Percentiles rank a stretch among this genome's conserved stretches.
phyloP scores from a whole-genome alignment of 202 grass and related monocot species.

The Dendrocalamus latiflorus region DNA sequence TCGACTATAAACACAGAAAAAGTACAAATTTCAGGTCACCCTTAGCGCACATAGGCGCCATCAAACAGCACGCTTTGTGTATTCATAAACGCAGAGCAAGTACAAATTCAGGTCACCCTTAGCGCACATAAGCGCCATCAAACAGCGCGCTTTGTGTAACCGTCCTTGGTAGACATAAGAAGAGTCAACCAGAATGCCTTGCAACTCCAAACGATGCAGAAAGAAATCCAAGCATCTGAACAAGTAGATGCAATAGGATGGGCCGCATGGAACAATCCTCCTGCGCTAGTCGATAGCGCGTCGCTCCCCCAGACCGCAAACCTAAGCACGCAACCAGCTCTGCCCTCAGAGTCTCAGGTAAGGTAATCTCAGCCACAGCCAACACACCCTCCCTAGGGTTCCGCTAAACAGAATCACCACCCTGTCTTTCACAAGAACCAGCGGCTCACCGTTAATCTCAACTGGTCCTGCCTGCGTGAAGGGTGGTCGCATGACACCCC shows the following conservation, averaged over 20 bases:
- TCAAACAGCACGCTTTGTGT: not conserved
- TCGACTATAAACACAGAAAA: not conserved
- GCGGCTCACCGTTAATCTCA: too few relatives aligned
- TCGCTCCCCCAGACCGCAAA: not conserved
- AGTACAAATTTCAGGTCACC: not conserved
- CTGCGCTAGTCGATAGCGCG: not conserved
- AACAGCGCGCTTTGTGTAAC: too few relatives aligned
- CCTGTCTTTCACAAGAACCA: too few relatives aligned
- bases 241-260: too few relatives aligned
- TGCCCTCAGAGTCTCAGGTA: not conserved
- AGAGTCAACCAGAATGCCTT: not conserved
- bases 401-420: too few relatives aligned
- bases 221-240: not conserved
- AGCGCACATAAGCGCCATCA: too few relatives aligned
- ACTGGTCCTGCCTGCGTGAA: too few relatives aligned
- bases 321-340: not conserved
- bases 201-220: not conserved
- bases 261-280: not conserved
- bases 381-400: not conserved
- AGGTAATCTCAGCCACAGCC: not conserved
- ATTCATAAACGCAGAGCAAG: not conserved
- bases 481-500: too few relatives aligned
- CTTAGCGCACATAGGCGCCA: not conserved
- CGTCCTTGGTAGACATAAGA: too few relatives aligned
- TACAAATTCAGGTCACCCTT: too few relatives aligned